A percentile compares a stretch with the other conserved stretches of the same genome.
Evolutionary conservation across 371 early-diverging fungal genomes (phyloP).

Genomic region (Rhizopus delemar): DNA sequence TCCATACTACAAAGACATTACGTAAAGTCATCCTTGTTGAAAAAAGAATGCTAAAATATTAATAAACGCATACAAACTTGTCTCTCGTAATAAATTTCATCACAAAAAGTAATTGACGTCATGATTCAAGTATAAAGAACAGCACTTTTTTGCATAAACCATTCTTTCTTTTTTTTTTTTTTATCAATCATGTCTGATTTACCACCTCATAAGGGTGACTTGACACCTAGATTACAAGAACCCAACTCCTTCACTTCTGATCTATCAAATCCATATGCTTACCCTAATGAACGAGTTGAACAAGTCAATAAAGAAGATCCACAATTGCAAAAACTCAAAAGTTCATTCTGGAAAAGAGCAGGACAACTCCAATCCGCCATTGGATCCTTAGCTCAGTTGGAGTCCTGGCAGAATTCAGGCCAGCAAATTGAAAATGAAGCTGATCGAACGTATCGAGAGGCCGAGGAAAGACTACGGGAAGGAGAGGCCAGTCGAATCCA

Average conservation of each 20-base stretch:
- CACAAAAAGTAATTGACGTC: too few species aligned
- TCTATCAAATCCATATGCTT: background rate
- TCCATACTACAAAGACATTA: too few species aligned
- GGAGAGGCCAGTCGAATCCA: slow-evolving; percentile 41
- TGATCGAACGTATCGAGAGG: slow-evolving; percentile 29
- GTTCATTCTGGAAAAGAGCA: slow-evolving; percentile 36
- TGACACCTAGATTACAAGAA: slow-evolving; percentile 1
- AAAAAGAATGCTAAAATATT: too few species aligned
- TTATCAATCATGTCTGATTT: slow-evolving; percentile 1
- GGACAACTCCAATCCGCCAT: slow-evolving; percentile 36
- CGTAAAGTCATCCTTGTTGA: too few species aligned
- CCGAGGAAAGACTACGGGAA: slow-evolving; percentile 19
- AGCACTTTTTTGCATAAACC: background rate
- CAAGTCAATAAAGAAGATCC: slow-evolving; percentile 21
- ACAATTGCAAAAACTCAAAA: slow-evolving; percentile 25
- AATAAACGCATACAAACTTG: too few species aligned
- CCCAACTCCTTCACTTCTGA: background rate
- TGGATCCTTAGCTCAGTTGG: slow-evolving; percentile 30
- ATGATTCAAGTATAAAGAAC: too few species aligned
- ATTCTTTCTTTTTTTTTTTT: background rate
- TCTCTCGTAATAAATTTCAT: too few species aligned
- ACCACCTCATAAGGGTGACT: background rate
- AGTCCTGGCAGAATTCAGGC: slow-evolving; percentile 31
- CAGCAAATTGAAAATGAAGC: slow-evolving; percentile 28
- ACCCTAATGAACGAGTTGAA: background rate